Percentiles rank a stretch among this genome's conserved stretches.
phyloP scores from a whole-genome alignment of 2,329 filamentous ascomycete genomes.

The Lasiodiplodia theobromae region DNA sequence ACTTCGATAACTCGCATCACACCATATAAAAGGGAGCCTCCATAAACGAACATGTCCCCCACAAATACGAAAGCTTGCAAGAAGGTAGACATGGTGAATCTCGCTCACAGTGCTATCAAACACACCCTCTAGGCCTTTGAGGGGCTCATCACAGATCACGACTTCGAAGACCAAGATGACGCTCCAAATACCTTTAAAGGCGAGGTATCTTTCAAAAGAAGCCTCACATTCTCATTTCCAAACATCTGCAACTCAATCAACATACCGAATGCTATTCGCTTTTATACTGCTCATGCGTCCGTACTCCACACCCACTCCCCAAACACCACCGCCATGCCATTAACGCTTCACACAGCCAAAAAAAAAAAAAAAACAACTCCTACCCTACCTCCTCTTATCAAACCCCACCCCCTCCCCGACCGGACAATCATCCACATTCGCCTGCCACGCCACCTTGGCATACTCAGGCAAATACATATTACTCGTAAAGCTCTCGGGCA shows the following conservation, averaged over 20 bases:
- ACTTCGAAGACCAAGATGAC: too few species aligned
- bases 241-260: neutral
- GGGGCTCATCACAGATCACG: too few species aligned
- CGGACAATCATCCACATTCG: conserved; percentile 49
- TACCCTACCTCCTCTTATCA: neutral
- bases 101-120: too few species aligned
- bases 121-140: too few species aligned
- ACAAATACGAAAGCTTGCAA: too few species aligned
- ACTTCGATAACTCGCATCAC: too few species aligned
- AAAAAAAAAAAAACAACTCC: neutral
- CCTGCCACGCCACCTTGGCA: conserved; percentile 51
- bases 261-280: neutral
- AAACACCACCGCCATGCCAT: neutral
- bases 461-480: conserved; percentile 52
- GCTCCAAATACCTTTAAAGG: too few species aligned
- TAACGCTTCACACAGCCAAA: neutral
- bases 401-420: conserved; percentile 45
- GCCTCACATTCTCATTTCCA: neutral
- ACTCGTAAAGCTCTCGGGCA: conserved; percentile 51
- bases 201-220: too few species aligned
- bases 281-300: neutral
- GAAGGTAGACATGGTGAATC: too few species aligned
- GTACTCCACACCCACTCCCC: conserved; percentile 3
- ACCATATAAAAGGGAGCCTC: too few species aligned
- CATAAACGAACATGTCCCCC: too few species aligned